Conservation (phyloP, 2,329 filamentous ascomycete species). For the Nigrospora oryzae region DNA sequence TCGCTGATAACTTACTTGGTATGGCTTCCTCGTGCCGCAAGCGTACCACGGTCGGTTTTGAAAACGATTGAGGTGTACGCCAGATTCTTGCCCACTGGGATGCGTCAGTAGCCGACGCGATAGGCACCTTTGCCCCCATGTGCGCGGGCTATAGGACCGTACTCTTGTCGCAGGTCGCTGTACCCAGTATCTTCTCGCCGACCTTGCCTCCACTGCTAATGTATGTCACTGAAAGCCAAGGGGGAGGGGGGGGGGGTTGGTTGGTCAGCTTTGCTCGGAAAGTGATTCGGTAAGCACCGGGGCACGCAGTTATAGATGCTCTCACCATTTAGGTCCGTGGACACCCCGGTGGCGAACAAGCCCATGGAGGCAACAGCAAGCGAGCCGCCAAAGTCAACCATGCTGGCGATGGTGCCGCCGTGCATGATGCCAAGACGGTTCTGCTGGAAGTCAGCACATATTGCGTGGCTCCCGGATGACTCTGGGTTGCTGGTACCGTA, state of each 20-base stretch:
- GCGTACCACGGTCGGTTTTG: slow-evolving; percentile 47
- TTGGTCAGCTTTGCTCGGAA: too few species aligned
- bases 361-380: slow-evolving; percentile 58
- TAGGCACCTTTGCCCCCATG: too few species aligned
- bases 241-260: too few species aligned
- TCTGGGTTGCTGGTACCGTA: slow-evolving; percentile 39
- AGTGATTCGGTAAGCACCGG: too few species aligned
- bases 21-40: slow-evolving; percentile 55
- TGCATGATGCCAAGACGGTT: slow-evolving; percentile 72
- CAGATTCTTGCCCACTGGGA: slow-evolving; percentile 51
- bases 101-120: background rate
- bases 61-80: slow-evolving; percentile 55
- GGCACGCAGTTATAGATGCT: too few species aligned
- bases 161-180: slow-evolving; percentile 56
- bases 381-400: slow-evolving; percentile 60
- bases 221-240: slow-evolving; percentile 49
- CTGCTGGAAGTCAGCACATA: slow-evolving; percentile 26
- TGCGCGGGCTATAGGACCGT: background rate
- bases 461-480: too few species aligned
- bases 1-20: slow-evolving; percentile 43
- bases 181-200: slow-evolving; percentile 47
- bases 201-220: slow-evolving; percentile 48
- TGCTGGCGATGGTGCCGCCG: slow-evolving; percentile 70
- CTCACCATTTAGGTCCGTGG: slow-evolving; percentile 55
- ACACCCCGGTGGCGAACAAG: slow-evolving; percentile 54